These are phyloP conservation scores for Diospyros kaki DNA, from an alignment of 148 eudicot genomes.

Conservation along the genomic window DNA sequence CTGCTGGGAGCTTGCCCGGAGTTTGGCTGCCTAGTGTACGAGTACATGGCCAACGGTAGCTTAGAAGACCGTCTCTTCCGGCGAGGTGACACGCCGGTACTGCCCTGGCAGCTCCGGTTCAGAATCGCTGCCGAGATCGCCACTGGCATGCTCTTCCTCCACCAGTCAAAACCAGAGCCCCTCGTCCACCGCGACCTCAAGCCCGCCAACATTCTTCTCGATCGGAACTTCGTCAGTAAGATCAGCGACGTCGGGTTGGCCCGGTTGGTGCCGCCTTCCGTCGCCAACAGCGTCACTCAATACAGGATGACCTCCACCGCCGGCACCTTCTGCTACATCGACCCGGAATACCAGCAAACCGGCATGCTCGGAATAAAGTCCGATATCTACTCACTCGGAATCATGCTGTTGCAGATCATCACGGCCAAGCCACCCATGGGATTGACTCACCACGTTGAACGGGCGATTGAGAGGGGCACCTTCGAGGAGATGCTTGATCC, in stretches of 20 bases:
- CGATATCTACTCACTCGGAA: conserved; percentile 36
- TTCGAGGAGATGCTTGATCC: conserved; percentile 33
- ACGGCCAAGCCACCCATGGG: conserved; percentile 47
- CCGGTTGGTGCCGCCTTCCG: conserved; percentile 42
- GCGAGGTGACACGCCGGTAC: conserved; percentile 33
- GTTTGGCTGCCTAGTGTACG: conserved; percentile 43
- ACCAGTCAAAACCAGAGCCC: conserved; percentile 43
- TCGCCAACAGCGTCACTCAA: conserved; percentile 35
- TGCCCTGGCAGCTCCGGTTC: conserved; percentile 37
- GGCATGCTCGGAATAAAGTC: conserved; percentile 45
- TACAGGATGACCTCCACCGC: conserved; percentile 43
- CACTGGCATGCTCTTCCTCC: conserved; percentile 41
- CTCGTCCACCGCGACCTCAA: conserved; percentile 42
- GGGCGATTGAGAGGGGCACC: conserved; percentile 33
- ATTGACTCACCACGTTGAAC: conserved; percentile 32
- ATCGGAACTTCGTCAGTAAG: conserved; percentile 39
- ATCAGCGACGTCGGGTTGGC: conserved; percentile 43
- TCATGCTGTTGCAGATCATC: conserved; percentile 34
- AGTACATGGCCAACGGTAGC: conserved; percentile 45
- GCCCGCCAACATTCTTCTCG: conserved; percentile 38
- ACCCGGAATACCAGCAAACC: conserved; percentile 48
- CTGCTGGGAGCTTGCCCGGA: conserved; percentile 47
- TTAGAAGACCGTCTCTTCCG: conserved; percentile 37
- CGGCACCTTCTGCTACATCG: conserved; percentile 45
- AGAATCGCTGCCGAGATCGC: conserved; percentile 36